A percentile compares a stretch with the other conserved stretches of the same genome.
Conservation (phyloP, 495 filamentous ascomycete species). For the Talaromyces wortmannii region DNA sequence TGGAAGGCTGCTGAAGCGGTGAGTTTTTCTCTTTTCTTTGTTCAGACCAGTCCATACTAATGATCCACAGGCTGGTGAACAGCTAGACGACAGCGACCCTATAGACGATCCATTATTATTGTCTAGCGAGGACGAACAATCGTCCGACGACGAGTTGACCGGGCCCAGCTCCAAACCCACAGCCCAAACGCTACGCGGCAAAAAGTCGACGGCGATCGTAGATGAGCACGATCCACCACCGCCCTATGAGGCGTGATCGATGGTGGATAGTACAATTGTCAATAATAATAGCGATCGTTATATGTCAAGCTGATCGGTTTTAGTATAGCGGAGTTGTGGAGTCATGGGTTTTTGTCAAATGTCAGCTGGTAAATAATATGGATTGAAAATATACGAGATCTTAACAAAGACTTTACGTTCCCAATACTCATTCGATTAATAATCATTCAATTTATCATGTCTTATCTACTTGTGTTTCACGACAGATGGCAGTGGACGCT, state of each 20-base stretch:
- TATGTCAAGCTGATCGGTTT: too few relatives aligned
- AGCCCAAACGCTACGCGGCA: background rate
- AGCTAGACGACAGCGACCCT: background rate
- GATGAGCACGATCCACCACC: conserved; percentile 2
- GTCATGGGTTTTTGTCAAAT: too few relatives aligned
- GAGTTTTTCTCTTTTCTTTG: background rate
- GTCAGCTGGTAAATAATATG: too few relatives aligned
- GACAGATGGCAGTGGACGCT: background rate
- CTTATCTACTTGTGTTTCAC: background rate
- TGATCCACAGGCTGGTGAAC: background rate
- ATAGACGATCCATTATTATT: background rate
- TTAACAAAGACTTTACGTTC: too few relatives aligned
- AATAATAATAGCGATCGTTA: too few relatives aligned
- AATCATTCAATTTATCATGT: too few relatives aligned
- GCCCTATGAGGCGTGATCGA: background rate
- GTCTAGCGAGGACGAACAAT: background rate
- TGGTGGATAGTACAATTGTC: background rate
- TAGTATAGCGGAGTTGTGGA: too few relatives aligned
- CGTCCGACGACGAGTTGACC: background rate
- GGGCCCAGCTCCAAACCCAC: background rate
- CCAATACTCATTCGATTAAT: too few relatives aligned
- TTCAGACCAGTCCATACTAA: background rate
- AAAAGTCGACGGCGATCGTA: background rate
- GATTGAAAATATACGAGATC: too few relatives aligned
- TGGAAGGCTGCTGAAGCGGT: conserved; percentile 6